Evolutionary conservation across 768 basidiomycete species (phyloP).

Genomic region (Leccinum longicurvipes): DNA sequence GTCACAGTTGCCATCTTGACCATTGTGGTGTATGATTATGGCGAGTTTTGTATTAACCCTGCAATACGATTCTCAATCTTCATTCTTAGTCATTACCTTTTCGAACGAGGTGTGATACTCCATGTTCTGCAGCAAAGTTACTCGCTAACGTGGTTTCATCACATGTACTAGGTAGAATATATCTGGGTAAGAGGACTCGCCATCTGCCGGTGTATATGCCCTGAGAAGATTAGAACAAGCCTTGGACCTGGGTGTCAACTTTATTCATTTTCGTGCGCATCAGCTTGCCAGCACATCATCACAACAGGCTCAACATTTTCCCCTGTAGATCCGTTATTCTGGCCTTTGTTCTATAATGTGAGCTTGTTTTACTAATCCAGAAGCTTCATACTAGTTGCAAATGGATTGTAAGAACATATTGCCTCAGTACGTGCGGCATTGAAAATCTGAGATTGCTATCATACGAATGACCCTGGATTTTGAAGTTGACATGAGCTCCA

Average conservation of each 20-base stretch:
- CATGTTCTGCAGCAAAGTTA: neutral
- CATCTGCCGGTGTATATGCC: neutral
- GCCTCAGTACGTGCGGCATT: neutral
- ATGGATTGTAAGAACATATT: neutral
- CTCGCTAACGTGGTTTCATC: neutral
- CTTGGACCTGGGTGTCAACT: conserved; percentile 2
- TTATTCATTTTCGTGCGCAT: neutral
- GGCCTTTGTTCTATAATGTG: neutral
- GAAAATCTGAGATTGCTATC: neutral
- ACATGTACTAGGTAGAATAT: conserved; percentile 1
- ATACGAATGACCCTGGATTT: neutral
- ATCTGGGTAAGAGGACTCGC: conserved; percentile 1
- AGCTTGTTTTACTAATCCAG: neutral
- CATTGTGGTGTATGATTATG: neutral
- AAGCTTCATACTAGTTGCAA: neutral
- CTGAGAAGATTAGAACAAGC: neutral
- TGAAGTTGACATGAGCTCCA: neutral
- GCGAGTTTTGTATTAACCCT: neutral
- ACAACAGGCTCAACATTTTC: neutral
- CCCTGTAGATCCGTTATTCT: neutral
- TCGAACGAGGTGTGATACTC: neutral
- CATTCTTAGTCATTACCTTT: neutral
- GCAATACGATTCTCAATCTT: neutral
- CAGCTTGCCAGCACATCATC: neutral
- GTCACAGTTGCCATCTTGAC: neutral